phyloP scores from a whole-genome alignment of 2,329 filamentous ascomycete genomes.

The Aspergillus pseudoglaucus region DNA sequence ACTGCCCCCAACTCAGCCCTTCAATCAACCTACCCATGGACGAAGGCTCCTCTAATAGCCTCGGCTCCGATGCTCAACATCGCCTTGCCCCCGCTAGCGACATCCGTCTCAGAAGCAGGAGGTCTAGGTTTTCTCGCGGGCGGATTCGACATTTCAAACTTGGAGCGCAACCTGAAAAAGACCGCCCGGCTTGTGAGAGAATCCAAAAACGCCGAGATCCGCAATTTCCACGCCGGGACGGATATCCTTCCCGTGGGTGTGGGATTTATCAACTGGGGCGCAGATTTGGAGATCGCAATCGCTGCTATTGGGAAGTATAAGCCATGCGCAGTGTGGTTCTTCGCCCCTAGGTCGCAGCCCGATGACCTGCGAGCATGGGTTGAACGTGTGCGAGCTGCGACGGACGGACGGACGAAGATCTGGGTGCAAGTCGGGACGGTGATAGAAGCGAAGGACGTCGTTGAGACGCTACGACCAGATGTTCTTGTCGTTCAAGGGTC shows the following conservation, averaged over 20 bases:
- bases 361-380: constrained; percentile 21
- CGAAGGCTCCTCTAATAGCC: constrained; percentile 50
- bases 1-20: constrained; percentile 18
- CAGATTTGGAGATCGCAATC: constrained; percentile 22
- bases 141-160: constrained; percentile 42
- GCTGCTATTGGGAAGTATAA: constrained; percentile 24
- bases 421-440: constrained; percentile 51
- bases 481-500: constrained; percentile 48
- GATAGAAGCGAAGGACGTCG: constrained; percentile 39
- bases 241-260: constrained; percentile 33
- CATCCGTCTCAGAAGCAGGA: constrained; percentile 53
- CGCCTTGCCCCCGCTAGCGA: constrained; percentile 49
- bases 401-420: constrained; percentile 36
- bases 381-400: constrained; percentile 37
- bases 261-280: constrained; percentile 36
- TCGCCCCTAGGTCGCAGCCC: constrained; percentile 24
- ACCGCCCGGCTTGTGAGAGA: constrained; percentile 17
- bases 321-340: constrained; percentile 37
- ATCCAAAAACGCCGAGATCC: constrained; percentile 1
- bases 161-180: constrained; percentile 25
- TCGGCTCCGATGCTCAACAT: constrained; percentile 65
- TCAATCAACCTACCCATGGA: constrained; percentile 52
- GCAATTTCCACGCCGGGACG: constrained; percentile 7
- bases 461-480: constrained; percentile 36
- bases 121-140: constrained; percentile 53